Evolutionary conservation across 2,329 filamentous ascomycete genomes (phyloP).

Genomic region (Beauveria asiatica): DNA sequence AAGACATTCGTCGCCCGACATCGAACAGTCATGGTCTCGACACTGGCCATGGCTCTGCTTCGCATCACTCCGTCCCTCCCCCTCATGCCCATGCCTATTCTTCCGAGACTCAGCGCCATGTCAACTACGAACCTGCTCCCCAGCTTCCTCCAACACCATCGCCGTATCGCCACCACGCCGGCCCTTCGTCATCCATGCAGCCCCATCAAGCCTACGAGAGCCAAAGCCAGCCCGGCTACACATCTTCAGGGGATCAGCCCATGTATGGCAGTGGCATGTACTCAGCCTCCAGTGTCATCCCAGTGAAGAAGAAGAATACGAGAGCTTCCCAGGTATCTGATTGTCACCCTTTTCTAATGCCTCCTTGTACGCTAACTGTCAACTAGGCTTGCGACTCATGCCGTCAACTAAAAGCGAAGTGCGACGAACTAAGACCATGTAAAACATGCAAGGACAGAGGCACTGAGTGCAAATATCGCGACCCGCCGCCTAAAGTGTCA

Average conservation of each 20-base stretch:
- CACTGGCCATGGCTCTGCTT: conserved; percentile 21
- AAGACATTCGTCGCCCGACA: conserved; percentile 44
- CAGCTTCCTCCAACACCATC: conserved; percentile 37
- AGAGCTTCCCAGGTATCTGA: conserved; percentile 51
- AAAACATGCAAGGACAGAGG: conserved; percentile 85
- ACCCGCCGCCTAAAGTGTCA: conserved; percentile 85
- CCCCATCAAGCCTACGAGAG: conserved; percentile 32
- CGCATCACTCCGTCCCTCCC: conserved; percentile 21
- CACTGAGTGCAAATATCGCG: conserved; percentile 77
- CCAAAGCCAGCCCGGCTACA: conserved; percentile 22
- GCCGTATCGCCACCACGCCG: conserved; percentile 34
- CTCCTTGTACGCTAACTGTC: not conserved
- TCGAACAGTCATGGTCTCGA: conserved; percentile 40
- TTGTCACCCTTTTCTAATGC: conserved; percentile 2
- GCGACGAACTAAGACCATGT: conserved; percentile 75
- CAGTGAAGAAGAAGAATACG: conserved; percentile 52
- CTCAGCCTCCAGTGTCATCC: conserved; percentile 28
- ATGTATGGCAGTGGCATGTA: conserved; percentile 34
- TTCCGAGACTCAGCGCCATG: conserved; percentile 41
- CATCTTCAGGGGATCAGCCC: conserved; percentile 24
- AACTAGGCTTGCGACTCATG: conserved; percentile 85
- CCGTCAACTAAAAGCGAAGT: conserved; percentile 80
- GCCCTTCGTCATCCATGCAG: conserved; percentile 29
- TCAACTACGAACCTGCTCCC: conserved; percentile 43
- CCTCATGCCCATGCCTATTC: conserved; percentile 26